These are phyloP conservation scores for Coemansia pectinata DNA, from an alignment of 192 early-diverging fungal genomes.

Conservation along the genomic window DNA sequence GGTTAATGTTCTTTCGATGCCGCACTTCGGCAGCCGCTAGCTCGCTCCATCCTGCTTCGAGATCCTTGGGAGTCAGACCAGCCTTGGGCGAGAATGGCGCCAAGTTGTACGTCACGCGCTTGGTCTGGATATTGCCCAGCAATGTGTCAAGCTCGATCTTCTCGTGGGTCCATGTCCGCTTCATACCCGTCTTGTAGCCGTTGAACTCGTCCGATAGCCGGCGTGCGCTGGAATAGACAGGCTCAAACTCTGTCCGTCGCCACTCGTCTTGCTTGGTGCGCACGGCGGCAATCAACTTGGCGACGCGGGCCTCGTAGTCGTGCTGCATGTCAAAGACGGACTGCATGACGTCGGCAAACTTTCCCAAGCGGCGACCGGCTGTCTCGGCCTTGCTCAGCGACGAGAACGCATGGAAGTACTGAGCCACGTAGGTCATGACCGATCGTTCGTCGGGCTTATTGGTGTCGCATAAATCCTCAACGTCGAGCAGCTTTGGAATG, in stretches of 20 bases:
- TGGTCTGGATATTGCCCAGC: slow-evolving; percentile 95
- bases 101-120: slow-evolving; percentile 93
- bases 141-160: slow-evolving; percentile 89
- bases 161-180: slow-evolving; percentile 88
- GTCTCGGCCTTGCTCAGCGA: slow-evolving; percentile 77
- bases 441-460: slow-evolving; percentile 94
- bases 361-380: slow-evolving; percentile 90
- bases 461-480: slow-evolving; percentile 94
- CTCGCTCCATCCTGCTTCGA: slow-evolving; percentile 77
- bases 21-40: slow-evolving; percentile 73
- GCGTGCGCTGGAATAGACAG: slow-evolving; percentile 77
- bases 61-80: slow-evolving; percentile 64
- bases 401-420: slow-evolving; percentile 98
- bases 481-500: slow-evolving; percentile 92
- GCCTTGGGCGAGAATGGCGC: slow-evolving; percentile 78
- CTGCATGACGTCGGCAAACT: slow-evolving; percentile 86
- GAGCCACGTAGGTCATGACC: slow-evolving; percentile 97
- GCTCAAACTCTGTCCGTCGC: slow-evolving; percentile 63
- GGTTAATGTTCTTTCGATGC: slow-evolving; percentile 80
- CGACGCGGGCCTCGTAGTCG: slow-evolving; percentile 88
- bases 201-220: slow-evolving; percentile 72
- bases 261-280: slow-evolving; percentile 65
- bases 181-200: slow-evolving; percentile 78
- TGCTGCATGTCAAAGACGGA: slow-evolving; percentile 92
- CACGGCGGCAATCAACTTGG: slow-evolving; percentile 70